Conservation (phyloP, 2,329 filamentous ascomycete genomes). For the Colletotrichum euphorbiae region DNA sequence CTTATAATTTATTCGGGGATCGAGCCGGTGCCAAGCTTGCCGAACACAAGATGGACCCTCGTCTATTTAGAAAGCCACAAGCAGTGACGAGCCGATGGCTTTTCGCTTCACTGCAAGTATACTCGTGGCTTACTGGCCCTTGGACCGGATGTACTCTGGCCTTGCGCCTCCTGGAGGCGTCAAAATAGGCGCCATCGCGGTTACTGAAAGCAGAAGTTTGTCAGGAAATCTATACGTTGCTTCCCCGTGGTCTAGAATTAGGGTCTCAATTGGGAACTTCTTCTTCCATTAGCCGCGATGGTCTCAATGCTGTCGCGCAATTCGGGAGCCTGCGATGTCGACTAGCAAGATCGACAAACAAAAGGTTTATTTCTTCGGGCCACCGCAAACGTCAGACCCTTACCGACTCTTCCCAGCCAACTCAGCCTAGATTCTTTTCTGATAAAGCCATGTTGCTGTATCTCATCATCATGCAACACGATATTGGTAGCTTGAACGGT, state of each 20-base stretch:
- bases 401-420: no score
- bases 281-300: background rate
- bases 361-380: no score
- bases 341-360: no score
- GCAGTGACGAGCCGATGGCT: background rate
- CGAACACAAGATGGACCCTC: background rate
- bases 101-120: background rate
- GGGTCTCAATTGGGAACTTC: background rate
- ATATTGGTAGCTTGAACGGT: no score
- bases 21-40: background rate
- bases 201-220: slow-evolving; percentile 5
- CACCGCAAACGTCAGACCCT: no score
- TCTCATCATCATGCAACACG: no score
- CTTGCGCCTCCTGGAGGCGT: background rate
- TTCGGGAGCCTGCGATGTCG: no score
- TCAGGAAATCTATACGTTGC: background rate
- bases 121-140: background rate
- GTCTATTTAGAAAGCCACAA: slow-evolving; percentile 5
- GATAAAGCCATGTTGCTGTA: no score
- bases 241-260: background rate
- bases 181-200: background rate
- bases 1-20: background rate
- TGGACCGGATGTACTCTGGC: background rate
- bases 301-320: no score
- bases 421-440: no score